Evolutionary conservation across 1,284 basidiomycete species (phyloP), one percentile per base, ranked within the genome.

Genomic region (Microbotryum violaceum): DNA sequence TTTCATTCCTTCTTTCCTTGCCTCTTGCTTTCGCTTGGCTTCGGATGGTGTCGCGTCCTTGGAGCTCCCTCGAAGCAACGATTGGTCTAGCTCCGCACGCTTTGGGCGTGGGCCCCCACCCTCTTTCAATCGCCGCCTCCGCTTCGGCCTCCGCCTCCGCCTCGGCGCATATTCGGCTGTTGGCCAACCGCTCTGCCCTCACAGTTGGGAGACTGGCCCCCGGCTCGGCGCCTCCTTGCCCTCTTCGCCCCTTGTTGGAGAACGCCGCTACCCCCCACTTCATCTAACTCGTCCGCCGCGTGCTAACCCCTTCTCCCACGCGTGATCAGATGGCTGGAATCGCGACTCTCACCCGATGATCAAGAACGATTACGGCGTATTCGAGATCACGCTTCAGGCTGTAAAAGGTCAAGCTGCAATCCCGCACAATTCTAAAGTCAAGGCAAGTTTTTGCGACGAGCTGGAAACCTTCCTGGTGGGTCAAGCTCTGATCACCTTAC

Each of bases 351-450:
- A 93, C 74, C 84, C 85, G 6, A 89, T 98, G 91, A 84, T 78
- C 58, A 91, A 85, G 78, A 80, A 91, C 71, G 72, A 83, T n/a
- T 98, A 83, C 75, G 94, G 94, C 54, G 83, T 96, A n/a, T 98
- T 91, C 88, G 87, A 89, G 74, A 85, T 92, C 65, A 83, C 79
- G 44, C 70, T 98, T 4, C 86, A 88, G n/a, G 83, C 91, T 27
- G 78, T 78, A 42, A 77, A 81, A 12, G 90, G 90, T 3, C 79
- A 82, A 55, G 88, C 87, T 70, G 86, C 86, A 21, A 96, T 98
- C 70, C 86, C 89, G 33, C 94, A 98, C 75, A 89, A 97, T 75
- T 89, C 89, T 75, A 92, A 83, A 72, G 71, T 81, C 58, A 85
- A 83, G 78, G 82, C 83, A 57, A 64, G 78, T 64, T 56, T 14